These are phyloP conservation scores for Pelargonium nanum DNA, from an alignment of 345 rosid species.

Conservation along the genomic window DNA sequence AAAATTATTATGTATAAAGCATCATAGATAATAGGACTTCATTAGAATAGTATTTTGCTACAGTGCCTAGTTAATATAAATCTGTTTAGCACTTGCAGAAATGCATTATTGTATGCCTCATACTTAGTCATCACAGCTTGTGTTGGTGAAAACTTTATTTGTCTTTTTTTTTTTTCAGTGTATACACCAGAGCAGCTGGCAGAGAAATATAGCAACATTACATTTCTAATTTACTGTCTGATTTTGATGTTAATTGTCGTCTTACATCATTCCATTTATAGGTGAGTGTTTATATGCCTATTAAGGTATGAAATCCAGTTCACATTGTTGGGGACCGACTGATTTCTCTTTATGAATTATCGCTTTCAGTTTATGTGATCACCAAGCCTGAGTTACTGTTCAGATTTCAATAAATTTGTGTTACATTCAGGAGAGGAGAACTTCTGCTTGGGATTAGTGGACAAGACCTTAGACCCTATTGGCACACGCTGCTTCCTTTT, in stretches of 20 bases:
- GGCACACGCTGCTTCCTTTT: conserved; percentile 88
- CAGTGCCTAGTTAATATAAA: background rate
- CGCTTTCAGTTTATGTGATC: background rate
- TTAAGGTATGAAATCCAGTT: background rate
- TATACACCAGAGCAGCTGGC: conserved; percentile 93
- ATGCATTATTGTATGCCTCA: background rate
- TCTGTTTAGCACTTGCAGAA: background rate
- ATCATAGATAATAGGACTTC: background rate
- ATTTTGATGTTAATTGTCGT: conserved; percentile 58
- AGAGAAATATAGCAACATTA: conserved; percentile 78
- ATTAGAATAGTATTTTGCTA: background rate
- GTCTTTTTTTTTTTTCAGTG: conserved; percentile 34
- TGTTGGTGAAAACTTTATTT: background rate
- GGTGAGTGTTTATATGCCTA: conserved; percentile 27
- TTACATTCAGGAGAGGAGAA: conserved; percentile 75
- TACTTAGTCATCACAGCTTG: background rate
- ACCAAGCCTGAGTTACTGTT: background rate
- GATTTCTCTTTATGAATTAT: background rate
- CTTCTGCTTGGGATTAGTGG: conserved; percentile 52
- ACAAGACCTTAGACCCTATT: conserved; percentile 64
- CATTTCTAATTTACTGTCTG: conserved; percentile 79
- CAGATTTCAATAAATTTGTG: background rate
- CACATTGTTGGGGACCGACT: background rate
- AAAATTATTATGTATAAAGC: too few species aligned
- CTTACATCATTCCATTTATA: conserved; percentile 61